These are phyloP conservation scores for Dactylellina cionopaga DNA, from an alignment of 2,329 filamentous ascomycete species.

Conservation along the genomic window DNA sequence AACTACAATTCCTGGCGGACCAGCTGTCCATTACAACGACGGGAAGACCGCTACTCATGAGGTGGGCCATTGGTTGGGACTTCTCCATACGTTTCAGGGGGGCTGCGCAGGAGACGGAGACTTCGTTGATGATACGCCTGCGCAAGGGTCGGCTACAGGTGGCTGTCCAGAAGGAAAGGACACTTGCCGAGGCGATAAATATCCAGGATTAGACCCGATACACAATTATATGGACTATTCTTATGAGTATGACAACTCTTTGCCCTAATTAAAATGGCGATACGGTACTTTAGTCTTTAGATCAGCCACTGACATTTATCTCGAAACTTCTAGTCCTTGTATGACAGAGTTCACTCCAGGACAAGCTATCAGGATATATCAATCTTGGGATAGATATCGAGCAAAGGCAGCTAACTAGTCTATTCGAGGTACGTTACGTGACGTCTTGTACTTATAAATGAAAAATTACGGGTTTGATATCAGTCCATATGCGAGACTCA, in stretches of 20 bases:
- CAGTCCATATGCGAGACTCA: too few species aligned
- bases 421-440: too few species aligned
- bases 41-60: conserved; percentile 58
- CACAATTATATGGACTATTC: conserved; percentile 60
- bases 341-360: conserved; percentile 34
- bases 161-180: conserved; percentile 58
- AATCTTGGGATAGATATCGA: conserved; percentile 27
- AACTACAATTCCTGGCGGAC: conserved; percentile 16
- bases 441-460: too few species aligned
- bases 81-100: conserved; percentile 58
- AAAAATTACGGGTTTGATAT: too few species aligned
- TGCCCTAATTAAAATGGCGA: too few species aligned
- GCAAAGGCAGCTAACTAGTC: too few species aligned
- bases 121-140: conserved; percentile 58
- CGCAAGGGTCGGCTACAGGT: conserved; percentile 53
- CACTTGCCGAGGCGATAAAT: conserved; percentile 55
- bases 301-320: not conserved
- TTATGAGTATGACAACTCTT: conserved; percentile 14
- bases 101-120: conserved; percentile 57
- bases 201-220: conserved; percentile 58
- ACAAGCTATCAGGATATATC: conserved; percentile 22
- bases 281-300: not conserved
- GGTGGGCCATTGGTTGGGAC: conserved; percentile 59
- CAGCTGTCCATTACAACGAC: conserved; percentile 9
- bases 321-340: conserved; percentile 13